phyloP scores from a whole-genome alignment of 805 yeast species.

The Candida maris region DNA sequence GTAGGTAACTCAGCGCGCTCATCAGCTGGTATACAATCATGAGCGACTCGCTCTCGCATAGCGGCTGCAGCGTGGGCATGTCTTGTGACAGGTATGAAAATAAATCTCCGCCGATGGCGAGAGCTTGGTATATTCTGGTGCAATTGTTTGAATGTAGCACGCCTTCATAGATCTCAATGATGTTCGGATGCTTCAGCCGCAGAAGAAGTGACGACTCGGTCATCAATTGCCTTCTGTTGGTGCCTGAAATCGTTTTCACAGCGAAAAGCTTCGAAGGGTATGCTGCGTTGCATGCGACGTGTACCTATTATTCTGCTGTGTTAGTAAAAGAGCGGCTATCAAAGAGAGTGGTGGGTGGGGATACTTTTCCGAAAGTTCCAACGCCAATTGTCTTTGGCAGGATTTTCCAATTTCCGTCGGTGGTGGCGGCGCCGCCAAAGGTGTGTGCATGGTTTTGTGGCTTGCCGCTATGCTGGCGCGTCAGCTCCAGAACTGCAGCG shows the following conservation, averaged over 20 bases:
- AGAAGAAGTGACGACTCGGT: slow-evolving; percentile 51
- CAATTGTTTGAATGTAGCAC: slow-evolving; percentile 67
- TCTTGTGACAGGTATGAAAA: slow-evolving; percentile 84
- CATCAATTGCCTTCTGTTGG: slow-evolving; percentile 27
- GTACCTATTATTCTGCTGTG: slow-evolving; percentile 20
- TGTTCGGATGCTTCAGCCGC: slow-evolving; percentile 82
- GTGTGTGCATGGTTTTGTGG: slow-evolving; percentile 1
- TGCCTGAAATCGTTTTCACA: slow-evolving; percentile 37
- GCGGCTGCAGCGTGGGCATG: slow-evolving; percentile 33
- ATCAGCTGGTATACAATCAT: slow-evolving; percentile 54
- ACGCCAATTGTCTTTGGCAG: slow-evolving; percentile 42
- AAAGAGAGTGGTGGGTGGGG: slow-evolving; percentile 1
- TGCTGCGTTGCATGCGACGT: slow-evolving; percentile 30
- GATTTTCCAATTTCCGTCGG: slow-evolving; percentile 39
- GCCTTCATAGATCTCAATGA: slow-evolving; percentile 64
- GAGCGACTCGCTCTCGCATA: slow-evolving; percentile 54
- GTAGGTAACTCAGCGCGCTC: slow-evolving; percentile 54
- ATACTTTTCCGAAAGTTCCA: slow-evolving; percentile 59
- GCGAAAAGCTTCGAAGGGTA: slow-evolving; percentile 37
- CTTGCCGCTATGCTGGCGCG: background rate
- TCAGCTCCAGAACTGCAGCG: slow-evolving; percentile 8
- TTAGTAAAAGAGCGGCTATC: slow-evolving; percentile 6
- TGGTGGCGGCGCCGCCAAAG: background rate
- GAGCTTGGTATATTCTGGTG: slow-evolving; percentile 87
- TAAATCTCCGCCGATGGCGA: slow-evolving; percentile 95